Base-by-base conservation (phyloP, 495 filamentous ascomycete species). In the Aspergillus bertholletiae region DNA sequence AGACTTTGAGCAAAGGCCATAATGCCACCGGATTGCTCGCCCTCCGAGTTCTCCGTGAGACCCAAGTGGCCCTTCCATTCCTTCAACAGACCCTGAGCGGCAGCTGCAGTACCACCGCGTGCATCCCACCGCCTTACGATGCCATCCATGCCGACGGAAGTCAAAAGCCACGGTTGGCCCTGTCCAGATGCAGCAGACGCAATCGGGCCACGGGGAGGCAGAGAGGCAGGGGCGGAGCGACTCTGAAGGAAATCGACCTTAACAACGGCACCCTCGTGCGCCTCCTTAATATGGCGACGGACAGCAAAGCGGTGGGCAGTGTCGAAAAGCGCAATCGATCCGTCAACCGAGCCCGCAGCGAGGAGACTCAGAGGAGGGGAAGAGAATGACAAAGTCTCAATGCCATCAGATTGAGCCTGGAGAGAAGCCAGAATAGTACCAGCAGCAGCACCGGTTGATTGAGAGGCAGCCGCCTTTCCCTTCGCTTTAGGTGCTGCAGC, bases 321-420 rank as follows among this genome's bases (percentile, higher is more conserved):
- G 70, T 99, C 95, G 62, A 89, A 97, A 7, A 99, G 78, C 17
- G 84, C 88, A 61, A 99, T 92, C 35, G 80, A 88, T 37, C 92
- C 92, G 69, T 99, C 95, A 3, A 97, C 93, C 52, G 86, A 89
- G 0, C 91, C 92, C 0, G 91, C 86, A 2, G 94, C 95, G 13
- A 99, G 81, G 5, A 97, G 79, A 12, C 84, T 87, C 17, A 90
- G 70, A 0, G 86, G 86, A 7, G 85, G 81, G 17, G 84, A 78
- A 0, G 88, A 85, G 78, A 99, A 97, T 15, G 86, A 83, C 0
- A 99, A 76, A 0, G 89, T 89, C 73, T 97, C 95, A 53, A 96
- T 81, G 15, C 84, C 82, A 53, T 97, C 94, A 1, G 75, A 70
- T 59, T 96, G 92, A 3, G 82, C 78, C 62, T 85, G 79, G 11